phyloP scores from a whole-genome alignment of 73 alveolate species.

The Breviolum minutum region DNA sequence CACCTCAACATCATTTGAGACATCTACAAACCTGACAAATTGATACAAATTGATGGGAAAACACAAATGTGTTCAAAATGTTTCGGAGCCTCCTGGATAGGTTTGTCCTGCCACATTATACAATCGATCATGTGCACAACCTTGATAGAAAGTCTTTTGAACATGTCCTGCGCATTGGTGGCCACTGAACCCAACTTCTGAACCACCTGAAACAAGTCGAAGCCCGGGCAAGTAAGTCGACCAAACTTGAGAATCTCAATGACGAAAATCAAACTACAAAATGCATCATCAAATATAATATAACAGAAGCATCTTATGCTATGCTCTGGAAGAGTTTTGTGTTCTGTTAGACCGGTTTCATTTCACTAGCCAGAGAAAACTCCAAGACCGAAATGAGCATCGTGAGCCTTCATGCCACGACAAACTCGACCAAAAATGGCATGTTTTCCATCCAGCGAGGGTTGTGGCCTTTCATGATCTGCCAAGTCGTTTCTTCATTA shows the following conservation, averaged over 20 bases:
- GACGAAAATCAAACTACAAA: no score
- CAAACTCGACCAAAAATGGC: slow-evolving; percentile 90
- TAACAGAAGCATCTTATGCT: no score
- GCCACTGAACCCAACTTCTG: slow-evolving; percentile 83
- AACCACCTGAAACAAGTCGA: slow-evolving; percentile 29
- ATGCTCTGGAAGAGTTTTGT: neutral
- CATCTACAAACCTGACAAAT: neutral
- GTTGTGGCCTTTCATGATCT: slow-evolving; percentile 58
- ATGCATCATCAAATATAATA: no score
- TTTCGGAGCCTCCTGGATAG: slow-evolving; percentile 39
- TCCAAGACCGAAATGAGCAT: neutral
- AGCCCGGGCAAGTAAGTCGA: no score
- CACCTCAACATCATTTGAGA: neutral
- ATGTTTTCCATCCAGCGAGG: slow-evolving; percentile 89
- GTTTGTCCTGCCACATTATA: slow-evolving; percentile 25
- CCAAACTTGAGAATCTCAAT: no score
- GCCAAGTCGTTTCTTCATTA: neutral
- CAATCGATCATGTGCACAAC: neutral
- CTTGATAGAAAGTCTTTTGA: neutral
- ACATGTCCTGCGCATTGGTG: slow-evolving; percentile 55
- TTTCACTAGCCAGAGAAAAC: neutral
- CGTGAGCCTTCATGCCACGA: slow-evolving; percentile 73
- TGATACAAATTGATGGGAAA: neutral
- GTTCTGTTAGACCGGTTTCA: neutral
- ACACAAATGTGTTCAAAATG: no score